Evolutionary conservation across 176 grass and related monocot genomes (phyloP).

Genomic region (Rhynchospora breviuscula): DNA sequence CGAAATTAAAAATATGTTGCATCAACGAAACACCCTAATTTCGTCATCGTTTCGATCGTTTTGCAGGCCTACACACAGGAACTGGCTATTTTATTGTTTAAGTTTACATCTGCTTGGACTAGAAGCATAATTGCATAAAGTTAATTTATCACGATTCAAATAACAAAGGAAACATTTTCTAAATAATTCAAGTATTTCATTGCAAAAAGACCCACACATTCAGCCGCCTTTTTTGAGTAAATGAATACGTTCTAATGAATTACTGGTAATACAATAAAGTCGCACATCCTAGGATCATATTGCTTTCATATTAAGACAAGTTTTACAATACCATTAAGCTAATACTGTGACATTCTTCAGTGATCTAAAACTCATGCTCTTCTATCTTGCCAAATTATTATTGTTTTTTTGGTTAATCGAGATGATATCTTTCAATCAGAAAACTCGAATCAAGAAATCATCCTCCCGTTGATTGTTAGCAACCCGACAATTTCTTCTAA

Average conservation of each 20-base stretch:
- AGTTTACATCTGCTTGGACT: too few species aligned
- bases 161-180: background rate
- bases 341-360: background rate
- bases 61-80: too few species aligned
- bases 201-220: background rate
- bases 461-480: slow-evolving; percentile 33
- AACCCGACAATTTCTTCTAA: slow-evolving; percentile 67
- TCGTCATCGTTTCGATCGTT: too few species aligned
- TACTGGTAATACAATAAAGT: background rate
- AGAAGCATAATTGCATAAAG: too few species aligned
- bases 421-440: background rate
- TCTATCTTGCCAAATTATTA: too few species aligned
- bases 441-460: slow-evolving; percentile 28
- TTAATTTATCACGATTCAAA: too few species aligned
- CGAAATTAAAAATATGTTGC: too few species aligned
- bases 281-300: background rate
- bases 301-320: background rate
- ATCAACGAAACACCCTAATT: too few species aligned
- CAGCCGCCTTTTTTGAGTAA: background rate
- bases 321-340: background rate
- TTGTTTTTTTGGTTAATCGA: background rate
- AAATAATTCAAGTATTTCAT: background rate
- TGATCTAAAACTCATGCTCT: background rate
- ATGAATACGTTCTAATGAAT: background rate
- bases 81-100: too few species aligned